Evolutionary conservation across 306 rosid species (phyloP).

Genomic region (Adenanthera pavonina): DNA sequence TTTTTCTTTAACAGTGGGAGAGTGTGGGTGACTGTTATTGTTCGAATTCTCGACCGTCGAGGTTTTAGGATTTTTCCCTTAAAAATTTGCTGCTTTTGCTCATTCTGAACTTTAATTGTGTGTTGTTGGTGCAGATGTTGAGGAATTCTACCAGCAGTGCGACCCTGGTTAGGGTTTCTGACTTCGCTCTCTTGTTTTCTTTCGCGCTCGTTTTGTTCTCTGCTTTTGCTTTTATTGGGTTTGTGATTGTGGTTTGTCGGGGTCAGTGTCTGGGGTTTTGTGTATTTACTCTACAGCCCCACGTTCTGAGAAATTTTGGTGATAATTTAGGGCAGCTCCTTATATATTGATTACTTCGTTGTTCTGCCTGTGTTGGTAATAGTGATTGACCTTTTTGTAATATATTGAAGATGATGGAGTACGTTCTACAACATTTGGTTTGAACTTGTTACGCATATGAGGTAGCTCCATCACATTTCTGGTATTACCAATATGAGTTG

Average conservation of each 20-base stretch:
- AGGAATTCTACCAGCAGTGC: conserved; percentile 56
- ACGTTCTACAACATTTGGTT: background rate
- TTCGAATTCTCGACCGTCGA: background rate
- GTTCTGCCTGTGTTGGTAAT: background rate
- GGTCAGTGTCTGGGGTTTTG: background rate
- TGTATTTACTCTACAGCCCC: background rate
- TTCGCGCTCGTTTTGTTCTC: background rate
- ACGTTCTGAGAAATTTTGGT: background rate
- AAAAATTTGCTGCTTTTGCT: background rate
- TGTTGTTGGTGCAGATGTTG: conserved; percentile 49
- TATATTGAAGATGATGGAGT: background rate
- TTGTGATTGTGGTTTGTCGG: background rate
- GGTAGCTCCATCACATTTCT: background rate
- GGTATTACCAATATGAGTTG: background rate
- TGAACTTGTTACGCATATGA: conserved; percentile 14
- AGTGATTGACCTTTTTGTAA: background rate
- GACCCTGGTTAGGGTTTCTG: conserved; percentile 65
- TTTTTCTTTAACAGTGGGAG: background rate
- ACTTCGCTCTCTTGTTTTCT: background rate
- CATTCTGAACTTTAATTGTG: background rate
- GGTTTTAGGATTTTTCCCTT: conserved; percentile 13
- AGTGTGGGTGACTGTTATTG: background rate
- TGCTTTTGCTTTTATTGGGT: background rate
- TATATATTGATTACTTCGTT: conserved; percentile 16
- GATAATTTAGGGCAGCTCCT: conserved; percentile 1